Evolutionary conservation across 2,329 filamentous ascomycete species (phyloP).

Genomic region (Pseudocercospora fijiensis): DNA sequence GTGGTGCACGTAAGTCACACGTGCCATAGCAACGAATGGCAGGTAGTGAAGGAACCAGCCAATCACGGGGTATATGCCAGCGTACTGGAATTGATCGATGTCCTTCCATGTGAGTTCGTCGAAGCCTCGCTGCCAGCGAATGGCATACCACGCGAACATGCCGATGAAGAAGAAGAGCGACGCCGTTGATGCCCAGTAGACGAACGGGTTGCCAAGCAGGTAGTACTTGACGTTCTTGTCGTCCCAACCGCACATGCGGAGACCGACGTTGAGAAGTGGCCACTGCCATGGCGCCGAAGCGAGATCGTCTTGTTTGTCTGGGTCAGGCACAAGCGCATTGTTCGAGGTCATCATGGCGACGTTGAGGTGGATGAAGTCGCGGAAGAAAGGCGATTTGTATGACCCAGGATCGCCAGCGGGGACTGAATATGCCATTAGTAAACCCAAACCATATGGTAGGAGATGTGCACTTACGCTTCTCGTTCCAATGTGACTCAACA

Average conservation of each 20-base stretch:
- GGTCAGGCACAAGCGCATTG: constrained; percentile 94
- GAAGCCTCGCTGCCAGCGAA: constrained; percentile 96
- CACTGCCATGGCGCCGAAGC: constrained; percentile 98
- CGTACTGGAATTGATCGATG: constrained; percentile 92
- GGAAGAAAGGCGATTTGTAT: constrained; percentile 95
- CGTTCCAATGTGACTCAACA: constrained; percentile 90
- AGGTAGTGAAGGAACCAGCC: constrained; percentile 97
- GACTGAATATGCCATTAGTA: constrained; percentile 56
- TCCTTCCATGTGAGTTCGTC: constrained; percentile 74
- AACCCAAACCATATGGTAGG: not conserved
- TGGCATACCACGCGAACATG: constrained; percentile 76
- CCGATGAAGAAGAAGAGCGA: constrained; percentile 71
- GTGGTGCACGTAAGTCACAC: constrained; percentile 98
- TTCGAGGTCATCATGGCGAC: constrained; percentile 99
- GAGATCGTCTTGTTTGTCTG: constrained; percentile 97
- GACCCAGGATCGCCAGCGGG: constrained; percentile 83
- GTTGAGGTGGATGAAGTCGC: constrained; percentile 96
- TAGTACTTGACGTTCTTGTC: constrained; percentile 97
- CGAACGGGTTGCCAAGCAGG: constrained; percentile 90
- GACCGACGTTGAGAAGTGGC: constrained; percentile 90
- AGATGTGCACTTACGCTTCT: constrained; percentile 68
- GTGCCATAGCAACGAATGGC: constrained; percentile 94
- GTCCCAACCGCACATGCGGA: constrained; percentile 98
- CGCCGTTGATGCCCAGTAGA: constrained; percentile 92
- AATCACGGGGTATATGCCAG: constrained; percentile 83